phyloP scores from a whole-genome alignment of 495 filamentous ascomycete species.

The Staphylotrichum longicolle region DNA sequence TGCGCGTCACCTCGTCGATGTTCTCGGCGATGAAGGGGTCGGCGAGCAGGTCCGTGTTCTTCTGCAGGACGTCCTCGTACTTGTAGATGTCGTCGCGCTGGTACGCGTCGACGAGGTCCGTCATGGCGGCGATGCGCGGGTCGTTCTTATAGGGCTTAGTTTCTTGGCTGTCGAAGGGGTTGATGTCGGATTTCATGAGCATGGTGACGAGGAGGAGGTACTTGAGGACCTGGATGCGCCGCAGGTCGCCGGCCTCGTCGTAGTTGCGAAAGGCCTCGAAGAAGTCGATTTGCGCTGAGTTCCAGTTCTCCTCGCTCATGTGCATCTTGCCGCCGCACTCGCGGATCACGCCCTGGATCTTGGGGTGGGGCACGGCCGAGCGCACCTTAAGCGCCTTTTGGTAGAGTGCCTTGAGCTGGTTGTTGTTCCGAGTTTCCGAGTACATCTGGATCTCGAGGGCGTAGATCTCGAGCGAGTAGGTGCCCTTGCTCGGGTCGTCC shows the following conservation, averaged over 20 bases:
- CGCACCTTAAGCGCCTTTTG: conserved; percentile 84
- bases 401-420: conserved; percentile 90
- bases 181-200: conserved; percentile 99
- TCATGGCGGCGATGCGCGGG: conserved; percentile 93
- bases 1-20: conserved; percentile 97
- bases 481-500: conserved; percentile 94
- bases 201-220: conserved; percentile 95
- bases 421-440: conserved; percentile 93
- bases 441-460: conserved; percentile 99
- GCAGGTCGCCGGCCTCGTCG: conserved; percentile 93
- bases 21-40: conserved; percentile 98
- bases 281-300: conserved; percentile 94
- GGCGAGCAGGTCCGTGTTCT: conserved; percentile 82
- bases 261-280: conserved; percentile 99
- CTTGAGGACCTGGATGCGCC: conserved; percentile 95
- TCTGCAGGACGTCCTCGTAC: conserved; percentile 84
- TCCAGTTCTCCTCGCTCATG: conserved; percentile 99
- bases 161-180: conserved; percentile 97
- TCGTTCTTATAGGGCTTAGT: conserved; percentile 99
- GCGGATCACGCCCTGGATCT: conserved; percentile 98
- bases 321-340: conserved; percentile 99
- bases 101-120: conserved; percentile 92
- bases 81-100: conserved; percentile 91
- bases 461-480: conserved; percentile 93
- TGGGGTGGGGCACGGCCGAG: conserved; percentile 94